Evolutionary conservation across 805 yeast species (phyloP).

Genomic region (Kodamaea sagamina): DNA sequence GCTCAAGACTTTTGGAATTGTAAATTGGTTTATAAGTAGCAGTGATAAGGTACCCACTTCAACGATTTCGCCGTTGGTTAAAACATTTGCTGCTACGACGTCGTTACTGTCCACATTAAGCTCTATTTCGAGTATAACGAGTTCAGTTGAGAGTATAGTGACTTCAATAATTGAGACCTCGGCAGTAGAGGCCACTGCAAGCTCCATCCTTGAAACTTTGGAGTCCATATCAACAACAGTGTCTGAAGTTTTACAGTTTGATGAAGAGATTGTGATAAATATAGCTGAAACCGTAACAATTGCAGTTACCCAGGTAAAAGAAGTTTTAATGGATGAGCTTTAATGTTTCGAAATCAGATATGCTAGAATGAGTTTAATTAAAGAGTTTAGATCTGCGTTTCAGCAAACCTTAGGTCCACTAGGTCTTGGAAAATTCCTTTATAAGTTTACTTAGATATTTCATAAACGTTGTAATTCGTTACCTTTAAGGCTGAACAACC

Average conservation of each 20-base stretch:
- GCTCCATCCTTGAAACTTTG: neutral
- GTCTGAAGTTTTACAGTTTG: neutral
- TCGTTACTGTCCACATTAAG: neutral
- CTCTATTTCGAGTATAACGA: neutral
- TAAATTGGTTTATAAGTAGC: slow-evolving; percentile 16
- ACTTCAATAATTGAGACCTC: neutral
- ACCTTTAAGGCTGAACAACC: slow-evolving; percentile 30
- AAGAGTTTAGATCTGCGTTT: too few species aligned
- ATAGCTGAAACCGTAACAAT: neutral
- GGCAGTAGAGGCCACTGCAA: neutral
- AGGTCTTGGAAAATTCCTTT: too few species aligned
- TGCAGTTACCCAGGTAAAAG: slow-evolving; percentile 3
- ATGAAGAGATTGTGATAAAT: slow-evolving; percentile 5
- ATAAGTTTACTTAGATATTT: too few species aligned
- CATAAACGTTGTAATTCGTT: neutral
- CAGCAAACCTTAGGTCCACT: too few species aligned
- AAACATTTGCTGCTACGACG: neutral
- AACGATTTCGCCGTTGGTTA: neutral
- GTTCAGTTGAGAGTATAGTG: too few species aligned
- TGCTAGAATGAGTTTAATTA: too few species aligned
- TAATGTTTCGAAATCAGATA: neutral
- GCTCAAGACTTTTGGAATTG: slow-evolving; percentile 33
- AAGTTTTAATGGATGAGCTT: slow-evolving; percentile 13
- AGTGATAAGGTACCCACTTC: neutral
- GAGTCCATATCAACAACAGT: neutral